These are phyloP conservation scores for Camellia oleifera DNA, from an alignment of 179 eudicot genomes.

Conservation along the genomic window DNA sequence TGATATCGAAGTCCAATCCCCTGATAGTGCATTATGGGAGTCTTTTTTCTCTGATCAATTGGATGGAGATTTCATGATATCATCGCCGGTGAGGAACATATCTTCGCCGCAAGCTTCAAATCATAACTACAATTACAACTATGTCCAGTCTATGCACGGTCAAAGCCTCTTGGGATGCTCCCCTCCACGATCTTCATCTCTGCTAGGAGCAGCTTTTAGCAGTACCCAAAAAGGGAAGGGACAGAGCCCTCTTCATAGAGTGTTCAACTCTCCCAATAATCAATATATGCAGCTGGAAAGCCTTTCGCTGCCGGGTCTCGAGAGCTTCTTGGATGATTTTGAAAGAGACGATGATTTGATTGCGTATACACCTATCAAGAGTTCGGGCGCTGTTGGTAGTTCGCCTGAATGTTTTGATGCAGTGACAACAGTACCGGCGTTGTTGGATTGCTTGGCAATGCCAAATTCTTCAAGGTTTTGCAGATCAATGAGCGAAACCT, in stretches of 20 bases:
- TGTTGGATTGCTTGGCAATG: constrained; percentile 38
- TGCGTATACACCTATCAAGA: constrained; percentile 16
- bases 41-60: constrained; percentile 29
- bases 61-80: constrained; percentile 33
- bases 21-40: constrained; percentile 36
- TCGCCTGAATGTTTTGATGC: constrained; percentile 24
- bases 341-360: constrained; percentile 26
- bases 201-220: constrained; percentile 21
- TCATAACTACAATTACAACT: constrained; percentile 14
- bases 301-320: constrained; percentile 35
- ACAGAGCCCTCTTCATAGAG: constrained; percentile 40
- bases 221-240: constrained; percentile 28
- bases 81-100: constrained; percentile 34
- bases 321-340: constrained; percentile 34
- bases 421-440: constrained; percentile 23
- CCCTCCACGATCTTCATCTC: constrained; percentile 29
- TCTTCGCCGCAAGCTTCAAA: constrained; percentile 23
- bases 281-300: constrained; percentile 35
- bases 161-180: constrained; percentile 24
- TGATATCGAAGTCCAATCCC: constrained; percentile 26
- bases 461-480: constrained; percentile 35
- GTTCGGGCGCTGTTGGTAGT: constrained; percentile 5
- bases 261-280: constrained; percentile 38
- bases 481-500: constrained; percentile 12
- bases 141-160: constrained; percentile 8